These are phyloP conservation scores for Spencermartinsiella europaea DNA, from an alignment of 805 yeast genomes.

Conservation along the genomic window DNA sequence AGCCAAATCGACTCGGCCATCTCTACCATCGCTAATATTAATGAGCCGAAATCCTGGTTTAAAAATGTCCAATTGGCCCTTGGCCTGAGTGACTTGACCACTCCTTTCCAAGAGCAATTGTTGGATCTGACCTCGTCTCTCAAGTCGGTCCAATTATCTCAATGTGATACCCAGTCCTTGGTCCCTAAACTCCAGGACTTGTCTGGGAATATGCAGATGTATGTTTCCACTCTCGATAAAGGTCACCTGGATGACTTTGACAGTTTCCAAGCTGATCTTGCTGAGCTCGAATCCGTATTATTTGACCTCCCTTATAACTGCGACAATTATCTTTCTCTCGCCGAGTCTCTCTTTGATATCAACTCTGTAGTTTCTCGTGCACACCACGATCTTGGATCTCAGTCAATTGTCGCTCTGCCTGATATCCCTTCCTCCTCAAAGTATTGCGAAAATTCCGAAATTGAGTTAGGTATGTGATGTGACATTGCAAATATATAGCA, in stretches of 20 bases:
- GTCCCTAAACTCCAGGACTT: neutral
- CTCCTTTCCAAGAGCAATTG: neutral
- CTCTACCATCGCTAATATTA: neutral
- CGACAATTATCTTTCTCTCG: neutral
- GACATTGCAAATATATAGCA: neutral
- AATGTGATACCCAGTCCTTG: neutral
- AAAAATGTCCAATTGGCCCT: neutral
- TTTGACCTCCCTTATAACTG: neutral
- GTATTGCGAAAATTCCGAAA: neutral
- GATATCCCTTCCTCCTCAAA: neutral
- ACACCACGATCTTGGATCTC: neutral
- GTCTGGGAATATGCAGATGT: neutral
- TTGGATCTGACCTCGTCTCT: neutral
- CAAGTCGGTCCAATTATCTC: neutral
- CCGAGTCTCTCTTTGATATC: neutral
- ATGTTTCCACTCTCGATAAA: neutral
- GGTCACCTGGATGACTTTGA: neutral
- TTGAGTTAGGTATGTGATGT: neutral
- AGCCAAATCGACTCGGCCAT: neutral
- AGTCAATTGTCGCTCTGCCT: neutral
- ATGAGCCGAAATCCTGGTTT: neutral
- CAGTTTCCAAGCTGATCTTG: neutral
- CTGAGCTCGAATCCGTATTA: neutral
- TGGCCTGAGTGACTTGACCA: neutral
- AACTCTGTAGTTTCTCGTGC: neutral